These are phyloP conservation scores for Pedinophyceae sp. DNA, from an alignment of 139 green algal species.

Conservation along the genomic window DNA sequence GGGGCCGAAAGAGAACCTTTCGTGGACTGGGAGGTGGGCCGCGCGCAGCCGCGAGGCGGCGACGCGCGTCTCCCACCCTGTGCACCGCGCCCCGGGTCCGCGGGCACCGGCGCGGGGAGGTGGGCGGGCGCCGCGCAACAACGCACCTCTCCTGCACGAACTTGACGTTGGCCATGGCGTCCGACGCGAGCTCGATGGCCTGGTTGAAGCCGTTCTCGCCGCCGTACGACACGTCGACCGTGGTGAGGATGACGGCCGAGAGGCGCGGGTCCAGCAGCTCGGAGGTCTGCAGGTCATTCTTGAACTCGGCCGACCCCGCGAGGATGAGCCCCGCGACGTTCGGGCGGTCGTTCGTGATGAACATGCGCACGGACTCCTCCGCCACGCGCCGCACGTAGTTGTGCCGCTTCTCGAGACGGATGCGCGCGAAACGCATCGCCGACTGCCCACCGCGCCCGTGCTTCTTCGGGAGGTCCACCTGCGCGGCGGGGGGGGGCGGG, in stretches of 20 bases:
- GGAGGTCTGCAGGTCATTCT: conserved; percentile 77
- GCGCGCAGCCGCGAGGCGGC: too few relatives aligned
- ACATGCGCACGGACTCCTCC: conserved; percentile 73
- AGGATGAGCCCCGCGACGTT: conserved; percentile 94
- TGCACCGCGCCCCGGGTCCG: too few relatives aligned
- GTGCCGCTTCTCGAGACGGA: conserved; percentile 96
- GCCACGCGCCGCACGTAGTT: conserved; percentile 98
- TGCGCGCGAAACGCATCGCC: conserved; percentile 90
- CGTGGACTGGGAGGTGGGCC: too few relatives aligned
- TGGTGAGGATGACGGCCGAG: conserved; percentile 68
- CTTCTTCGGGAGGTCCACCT: conserved; percentile 97
- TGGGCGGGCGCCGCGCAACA: too few relatives aligned
- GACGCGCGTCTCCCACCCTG: too few relatives aligned
- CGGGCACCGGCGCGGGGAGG: too few relatives aligned
- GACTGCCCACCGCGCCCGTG: conserved; percentile 93
- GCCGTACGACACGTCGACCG: conserved; percentile 95
- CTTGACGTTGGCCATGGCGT: conserved; percentile 94
- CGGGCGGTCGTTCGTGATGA: conserved; percentile 74
- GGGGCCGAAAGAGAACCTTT: too few relatives aligned
- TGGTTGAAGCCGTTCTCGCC: conserved; percentile 98
- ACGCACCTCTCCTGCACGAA: conserved; percentile 98
- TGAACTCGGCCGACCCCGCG: conserved; percentile 93
- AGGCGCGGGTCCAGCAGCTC: conserved; percentile 96
- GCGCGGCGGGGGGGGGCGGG: too few relatives aligned
- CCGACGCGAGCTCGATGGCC: conserved; percentile 91